Percentiles rank a stretch among this genome's conserved stretches.
Evolutionary conservation across 2,329 filamentous ascomycete genomes (phyloP).

Genomic region (Neophaeococcomyces mojaviensis): DNA sequence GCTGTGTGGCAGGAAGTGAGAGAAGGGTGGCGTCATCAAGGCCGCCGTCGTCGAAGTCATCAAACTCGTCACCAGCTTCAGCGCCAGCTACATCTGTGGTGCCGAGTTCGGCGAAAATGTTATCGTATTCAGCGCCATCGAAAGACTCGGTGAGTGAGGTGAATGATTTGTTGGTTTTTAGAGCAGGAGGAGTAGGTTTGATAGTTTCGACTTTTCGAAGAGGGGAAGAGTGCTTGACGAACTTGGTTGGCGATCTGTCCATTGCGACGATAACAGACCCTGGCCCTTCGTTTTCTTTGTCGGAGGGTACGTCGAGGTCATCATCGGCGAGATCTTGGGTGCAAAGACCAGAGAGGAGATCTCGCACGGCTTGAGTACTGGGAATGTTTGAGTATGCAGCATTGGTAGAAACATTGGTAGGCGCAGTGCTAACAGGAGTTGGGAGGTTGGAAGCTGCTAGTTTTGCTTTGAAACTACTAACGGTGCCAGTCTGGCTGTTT

Average conservation of each 20-base stretch:
- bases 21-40: constrained; percentile 6
- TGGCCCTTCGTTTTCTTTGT: constrained; percentile 8
- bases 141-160: constrained; percentile 2
- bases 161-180: neutral
- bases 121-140: neutral
- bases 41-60: constrained; percentile 5
- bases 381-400: neutral
- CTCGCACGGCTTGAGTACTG: constrained; percentile 2
- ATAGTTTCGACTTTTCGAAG: neutral
- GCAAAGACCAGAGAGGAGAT: constrained; percentile 2
- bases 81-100: neutral
- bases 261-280: neutral
- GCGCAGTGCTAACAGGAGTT: too few species aligned
- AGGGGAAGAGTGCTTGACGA: neutral
- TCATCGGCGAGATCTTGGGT: constrained; percentile 7
- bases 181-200: neutral
- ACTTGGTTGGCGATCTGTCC: neutral
- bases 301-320: neutral
- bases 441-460: neutral
- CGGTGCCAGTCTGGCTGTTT: neutral
- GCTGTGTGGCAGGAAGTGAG: constrained; percentile 1
- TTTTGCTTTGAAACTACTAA: constrained; percentile 2
- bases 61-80: neutral
- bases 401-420: too few species aligned
- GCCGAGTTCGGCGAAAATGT: constrained; percentile 3